phyloP scores from a whole-genome alignment of 2,329 filamentous ascomycete species.

The Colletotrichum paranaense region DNA sequence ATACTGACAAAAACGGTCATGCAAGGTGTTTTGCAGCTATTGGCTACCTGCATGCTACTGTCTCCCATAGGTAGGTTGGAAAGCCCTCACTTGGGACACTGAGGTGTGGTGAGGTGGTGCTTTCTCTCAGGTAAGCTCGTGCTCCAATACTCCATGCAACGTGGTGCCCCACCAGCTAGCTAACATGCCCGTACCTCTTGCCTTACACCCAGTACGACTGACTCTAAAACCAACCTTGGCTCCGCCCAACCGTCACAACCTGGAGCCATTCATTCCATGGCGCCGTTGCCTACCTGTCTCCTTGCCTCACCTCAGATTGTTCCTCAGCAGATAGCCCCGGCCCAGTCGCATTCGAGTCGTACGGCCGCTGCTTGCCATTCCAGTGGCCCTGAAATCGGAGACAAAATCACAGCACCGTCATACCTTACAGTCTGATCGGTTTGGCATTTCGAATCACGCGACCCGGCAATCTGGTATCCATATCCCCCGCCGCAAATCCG shows the following conservation, averaged over 20 bases:
- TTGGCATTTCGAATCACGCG: conserved; percentile 7
- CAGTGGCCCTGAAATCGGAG: not conserved
- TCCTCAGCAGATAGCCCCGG: not conserved
- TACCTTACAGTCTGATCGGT: not conserved
- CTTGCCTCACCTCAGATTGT: not conserved
- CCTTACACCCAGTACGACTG: conserved; percentile 2
- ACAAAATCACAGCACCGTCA: not conserved
- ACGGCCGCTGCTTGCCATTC: conserved; percentile 18
- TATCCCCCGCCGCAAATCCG: not conserved
- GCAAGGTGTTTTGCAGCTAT: not conserved
- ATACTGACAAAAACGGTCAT: not conserved
- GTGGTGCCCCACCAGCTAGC: conserved; percentile 1
- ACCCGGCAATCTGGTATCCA: not conserved
- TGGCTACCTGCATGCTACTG: not conserved
- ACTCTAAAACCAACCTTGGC: conserved; percentile 29
- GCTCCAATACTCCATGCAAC: not conserved
- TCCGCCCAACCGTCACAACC: conserved; percentile 15
- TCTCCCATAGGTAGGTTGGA: not conserved
- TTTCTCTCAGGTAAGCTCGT: not conserved
- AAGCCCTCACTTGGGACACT: not conserved
- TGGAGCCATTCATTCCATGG: not conserved
- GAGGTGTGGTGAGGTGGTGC: not conserved
- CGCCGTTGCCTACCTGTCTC: not conserved
- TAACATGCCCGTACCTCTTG: not conserved
- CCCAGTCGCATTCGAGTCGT: conserved; percentile 6